Conservation (phyloP, 1,139 yeast genomes). For the Pichia sp. region DNA sequence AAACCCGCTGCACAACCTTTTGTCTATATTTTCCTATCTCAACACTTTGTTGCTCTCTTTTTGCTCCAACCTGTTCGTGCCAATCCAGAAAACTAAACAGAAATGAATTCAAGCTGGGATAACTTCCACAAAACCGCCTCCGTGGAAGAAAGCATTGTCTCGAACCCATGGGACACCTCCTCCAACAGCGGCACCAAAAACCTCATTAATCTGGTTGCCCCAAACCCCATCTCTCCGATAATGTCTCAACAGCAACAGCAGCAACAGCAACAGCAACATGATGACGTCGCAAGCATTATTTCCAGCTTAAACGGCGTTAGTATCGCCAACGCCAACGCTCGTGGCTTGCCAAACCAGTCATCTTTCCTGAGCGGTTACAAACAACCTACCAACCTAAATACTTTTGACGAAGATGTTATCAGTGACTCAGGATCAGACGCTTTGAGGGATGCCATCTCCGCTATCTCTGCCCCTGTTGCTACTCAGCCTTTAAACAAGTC, state of each 20-base stretch:
- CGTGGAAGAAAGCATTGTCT: conserved; percentile 27
- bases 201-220: conserved; percentile 20
- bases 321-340: conserved; percentile 22
- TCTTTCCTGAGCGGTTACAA: conserved; percentile 19
- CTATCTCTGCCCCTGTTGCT: conserved; percentile 32
- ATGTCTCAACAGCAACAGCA: conserved; percentile 12
- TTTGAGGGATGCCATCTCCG: conserved; percentile 32
- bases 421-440: conserved; percentile 32
- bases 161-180: conserved; percentile 30
- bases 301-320: conserved; percentile 34
- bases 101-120: conserved; percentile 27
- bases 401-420: conserved; percentile 25
- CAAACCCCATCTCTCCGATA: conserved; percentile 22
- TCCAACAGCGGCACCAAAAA: conserved; percentile 20
- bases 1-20: no score
- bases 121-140: conserved; percentile 18
- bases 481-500: conserved; percentile 16
- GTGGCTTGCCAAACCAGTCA: conserved; percentile 5
- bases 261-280: conserved; percentile 26
- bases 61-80: neutral
- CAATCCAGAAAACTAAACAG: neutral
- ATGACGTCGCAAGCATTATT: conserved; percentile 47
- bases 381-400: neutral
- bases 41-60: neutral
- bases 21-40: no score